Base-by-base conservation (phyloP, 441 rosid species). In the Omphalea diandra region DNA sequence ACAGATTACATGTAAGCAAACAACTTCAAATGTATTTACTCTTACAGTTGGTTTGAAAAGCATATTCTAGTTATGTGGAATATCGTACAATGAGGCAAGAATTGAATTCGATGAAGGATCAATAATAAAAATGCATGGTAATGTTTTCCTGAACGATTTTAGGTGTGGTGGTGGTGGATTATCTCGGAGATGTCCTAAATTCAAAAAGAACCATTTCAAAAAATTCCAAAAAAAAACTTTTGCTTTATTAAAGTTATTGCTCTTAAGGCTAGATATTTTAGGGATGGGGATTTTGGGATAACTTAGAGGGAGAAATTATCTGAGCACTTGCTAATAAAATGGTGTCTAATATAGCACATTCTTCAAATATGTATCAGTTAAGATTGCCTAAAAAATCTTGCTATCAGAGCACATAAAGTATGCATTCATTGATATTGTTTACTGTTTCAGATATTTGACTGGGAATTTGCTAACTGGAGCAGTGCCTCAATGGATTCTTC, bases 401-500 rank as follows among this genome's bases (percentile, higher is more conserved):
- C 44, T 15, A 1, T 35, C 15, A 12, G 4, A 11, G 29, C 32
- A 52, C 43, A 7, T 32, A 32, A 14, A 7, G 14, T 5, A 14
- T 8, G 32, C 17, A 32, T 9, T 59, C 49, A 8, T 10, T 69
- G 35, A 27, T 54, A 5, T 44, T 74, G 6, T 33, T 7, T 0
- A 40, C 18, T 76, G 54, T 73, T 38, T 44, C 46, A 87, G 96
- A 68, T 87, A 81, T 67, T 75, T 87, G 18, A 90, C 88, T 32
- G 79, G 86, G 67, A 89, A 89, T 77, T 63, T 70, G 77, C 81
- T 89, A 40, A 79, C 18, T 26, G 88, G 90, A 50, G 3, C n/a
- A 32, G 75, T 86, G 9, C 90, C 96, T 59, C 4, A 0, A 12
- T 87, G 88, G 86, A 80, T 86, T 58, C 11, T 72, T 58, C 59